Evolutionary conservation across 164 flowering plant genomes (phyloP).

Genomic region (Tetrastigma voinierianum): DNA sequence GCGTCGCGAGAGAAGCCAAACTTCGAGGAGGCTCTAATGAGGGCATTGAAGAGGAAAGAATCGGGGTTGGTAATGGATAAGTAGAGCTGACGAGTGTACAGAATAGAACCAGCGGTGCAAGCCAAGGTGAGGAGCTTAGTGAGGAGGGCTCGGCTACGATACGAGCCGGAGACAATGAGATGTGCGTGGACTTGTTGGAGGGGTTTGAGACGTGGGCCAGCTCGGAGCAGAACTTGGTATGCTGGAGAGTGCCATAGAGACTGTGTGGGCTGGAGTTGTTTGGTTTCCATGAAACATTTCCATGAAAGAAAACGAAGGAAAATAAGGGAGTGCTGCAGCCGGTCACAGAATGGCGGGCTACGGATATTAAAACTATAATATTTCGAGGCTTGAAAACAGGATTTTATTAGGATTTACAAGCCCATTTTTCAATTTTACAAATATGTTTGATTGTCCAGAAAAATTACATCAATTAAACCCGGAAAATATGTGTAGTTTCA

Average conservation of each 20-base stretch:
- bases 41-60: slow-evolving; percentile 60
- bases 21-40: slow-evolving; percentile 48
- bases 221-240: slow-evolving; percentile 42
- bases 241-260: slow-evolving; percentile 26
- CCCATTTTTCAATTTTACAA: too few species aligned
- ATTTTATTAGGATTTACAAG: too few species aligned
- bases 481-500: too few species aligned
- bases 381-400: too few species aligned
- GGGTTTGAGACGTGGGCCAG: slow-evolving; percentile 48
- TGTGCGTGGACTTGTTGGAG: slow-evolving; percentile 66
- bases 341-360: neutral
- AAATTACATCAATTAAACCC: too few species aligned
- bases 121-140: slow-evolving; percentile 64
- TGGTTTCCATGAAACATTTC: neutral
- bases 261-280: neutral
- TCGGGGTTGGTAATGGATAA: slow-evolving; percentile 52
- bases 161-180: slow-evolving; percentile 44
- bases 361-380: too few species aligned
- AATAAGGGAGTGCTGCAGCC: neutral
- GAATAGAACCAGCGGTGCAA: slow-evolving; percentile 48
- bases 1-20: slow-evolving; percentile 38
- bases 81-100: slow-evolving; percentile 52
- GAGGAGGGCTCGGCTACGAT: slow-evolving; percentile 48
- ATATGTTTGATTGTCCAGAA: too few species aligned
- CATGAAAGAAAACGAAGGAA: neutral